phyloP scores from a whole-genome alignment of 371 early-diverging fungal species.

The Syncephalastrum monosporum region DNA sequence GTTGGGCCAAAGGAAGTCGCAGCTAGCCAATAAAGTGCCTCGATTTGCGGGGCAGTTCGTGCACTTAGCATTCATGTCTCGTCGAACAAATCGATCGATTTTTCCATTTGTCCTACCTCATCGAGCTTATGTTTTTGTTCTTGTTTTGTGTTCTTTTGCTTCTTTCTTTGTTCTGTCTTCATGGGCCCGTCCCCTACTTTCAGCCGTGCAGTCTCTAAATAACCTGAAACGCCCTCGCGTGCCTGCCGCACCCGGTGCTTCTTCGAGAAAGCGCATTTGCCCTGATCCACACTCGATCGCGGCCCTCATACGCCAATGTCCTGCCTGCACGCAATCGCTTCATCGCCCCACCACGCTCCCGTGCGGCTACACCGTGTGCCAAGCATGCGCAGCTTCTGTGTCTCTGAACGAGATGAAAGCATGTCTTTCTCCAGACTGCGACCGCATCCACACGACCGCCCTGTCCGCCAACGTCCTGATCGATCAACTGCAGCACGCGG shows the following conservation, averaged over 20 bases:
- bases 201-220: no score
- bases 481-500: slow-evolving; percentile 3
- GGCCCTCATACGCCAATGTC: background rate
- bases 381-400: slow-evolving; percentile 24
- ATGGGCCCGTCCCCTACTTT: no score
- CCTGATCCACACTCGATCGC: no score
- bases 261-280: no score
- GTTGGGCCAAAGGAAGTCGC: background rate
- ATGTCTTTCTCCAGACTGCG: slow-evolving; percentile 13
- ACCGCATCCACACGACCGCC: slow-evolving; percentile 15
- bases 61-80: no score
- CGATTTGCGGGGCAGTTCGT: no score
- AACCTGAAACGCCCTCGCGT: no score
- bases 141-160: background rate
- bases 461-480: slow-evolving; percentile 18
- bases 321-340: background rate
- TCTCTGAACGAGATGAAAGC: background rate
- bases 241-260: no score
- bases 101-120: background rate
- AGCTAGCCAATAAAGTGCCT: background rate
- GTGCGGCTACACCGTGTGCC: slow-evolving; percentile 49
- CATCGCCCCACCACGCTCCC: slow-evolving; percentile 40
- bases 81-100: no score
- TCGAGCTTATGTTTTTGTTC: background rate
- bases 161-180: no score